These are phyloP conservation scores for Arabis hirsuta DNA, from an alignment of 345 rosid species.

Conservation along the genomic window DNA sequence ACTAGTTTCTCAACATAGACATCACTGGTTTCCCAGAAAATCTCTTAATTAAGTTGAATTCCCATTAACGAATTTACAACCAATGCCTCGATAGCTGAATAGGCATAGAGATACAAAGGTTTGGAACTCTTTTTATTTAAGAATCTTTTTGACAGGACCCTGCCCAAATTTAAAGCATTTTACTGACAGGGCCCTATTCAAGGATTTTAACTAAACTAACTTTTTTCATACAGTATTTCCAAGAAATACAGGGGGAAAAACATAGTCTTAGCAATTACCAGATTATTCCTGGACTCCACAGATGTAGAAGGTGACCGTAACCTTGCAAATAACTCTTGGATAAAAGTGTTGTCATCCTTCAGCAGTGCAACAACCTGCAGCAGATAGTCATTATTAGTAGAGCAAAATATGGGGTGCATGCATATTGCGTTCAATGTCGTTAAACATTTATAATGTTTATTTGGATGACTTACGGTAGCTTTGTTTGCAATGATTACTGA, in stretches of 20 bases:
- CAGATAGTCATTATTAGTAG: conserved; percentile 33
- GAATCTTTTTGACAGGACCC: not conserved
- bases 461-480: conserved; percentile 65
- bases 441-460: conserved; percentile 10
- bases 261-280: conserved; percentile 55
- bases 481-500: conserved; percentile 75
- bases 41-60: not conserved
- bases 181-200: not conserved
- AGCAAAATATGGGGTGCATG: conserved; percentile 15
- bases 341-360: conserved; percentile 77
- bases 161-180: too few relatives aligned
- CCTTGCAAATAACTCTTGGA: conserved; percentile 84
- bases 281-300: conserved; percentile 72
- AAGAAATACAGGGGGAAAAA: not conserved
- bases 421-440: conserved; percentile 14
- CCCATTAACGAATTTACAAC: not conserved
- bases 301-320: conserved; percentile 64
- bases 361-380: conserved; percentile 77
- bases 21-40: conserved; percentile 13
- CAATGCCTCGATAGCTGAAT: conserved; percentile 15
- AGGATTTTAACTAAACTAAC: conserved; percentile 16
- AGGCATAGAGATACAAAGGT: conserved; percentile 5
- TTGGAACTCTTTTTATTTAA: conserved; percentile 11
- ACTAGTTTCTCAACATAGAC: not conserved
- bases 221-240: conserved; percentile 17